Evolutionary conservation across 2,329 filamentous ascomycete genomes (phyloP).

Genomic region (Achaetomium macrosporum): DNA sequence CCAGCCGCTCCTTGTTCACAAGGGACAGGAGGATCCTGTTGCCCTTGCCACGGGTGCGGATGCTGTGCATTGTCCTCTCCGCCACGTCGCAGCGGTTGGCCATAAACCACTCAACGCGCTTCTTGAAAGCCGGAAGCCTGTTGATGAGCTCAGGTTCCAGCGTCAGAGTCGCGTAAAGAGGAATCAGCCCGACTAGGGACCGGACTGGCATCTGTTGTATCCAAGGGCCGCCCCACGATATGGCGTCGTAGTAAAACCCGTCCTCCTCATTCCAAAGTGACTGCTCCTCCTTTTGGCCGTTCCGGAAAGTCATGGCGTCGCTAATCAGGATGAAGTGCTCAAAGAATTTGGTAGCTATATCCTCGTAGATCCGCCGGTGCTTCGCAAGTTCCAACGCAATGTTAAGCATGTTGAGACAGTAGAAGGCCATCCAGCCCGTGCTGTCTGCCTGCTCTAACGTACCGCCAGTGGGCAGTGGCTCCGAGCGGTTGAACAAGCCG

Average conservation of each 20-base stretch:
- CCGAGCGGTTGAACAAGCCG: conserved; percentile 92
- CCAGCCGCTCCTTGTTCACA: conserved; percentile 86
- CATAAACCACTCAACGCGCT: conserved; percentile 89
- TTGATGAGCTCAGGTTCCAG: conserved; percentile 91
- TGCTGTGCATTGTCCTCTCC: conserved; percentile 90
- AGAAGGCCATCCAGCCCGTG: conserved; percentile 99
- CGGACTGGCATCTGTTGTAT: conserved; percentile 87
- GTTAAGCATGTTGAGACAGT: conserved; percentile 93
- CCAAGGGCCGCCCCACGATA: conserved; percentile 91
- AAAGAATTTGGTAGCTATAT: conserved; percentile 97
- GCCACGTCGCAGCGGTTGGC: conserved; percentile 80
- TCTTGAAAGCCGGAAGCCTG: conserved; percentile 87
- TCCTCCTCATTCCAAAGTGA: conserved; percentile 96
- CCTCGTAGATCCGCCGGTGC: conserved; percentile 90
- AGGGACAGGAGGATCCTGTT: conserved; percentile 82
- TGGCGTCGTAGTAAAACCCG: conserved; percentile 97
- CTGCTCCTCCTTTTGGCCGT: conserved; percentile 63
- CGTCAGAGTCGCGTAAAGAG: conserved; percentile 85
- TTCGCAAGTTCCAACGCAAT: conserved; percentile 93
- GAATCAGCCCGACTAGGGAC: conserved; percentile 89
- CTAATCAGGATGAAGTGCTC: conserved; percentile 98
- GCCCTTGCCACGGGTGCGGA: conserved; percentile 83
- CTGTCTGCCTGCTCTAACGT: conserved; percentile 94
- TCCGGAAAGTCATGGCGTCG: conserved; percentile 88
- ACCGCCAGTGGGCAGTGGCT: conserved; percentile 88